These are phyloP conservation scores for Penicillium psychrofluorescens DNA, from an alignment of 495 filamentous ascomycete species.

Conservation along the genomic window DNA sequence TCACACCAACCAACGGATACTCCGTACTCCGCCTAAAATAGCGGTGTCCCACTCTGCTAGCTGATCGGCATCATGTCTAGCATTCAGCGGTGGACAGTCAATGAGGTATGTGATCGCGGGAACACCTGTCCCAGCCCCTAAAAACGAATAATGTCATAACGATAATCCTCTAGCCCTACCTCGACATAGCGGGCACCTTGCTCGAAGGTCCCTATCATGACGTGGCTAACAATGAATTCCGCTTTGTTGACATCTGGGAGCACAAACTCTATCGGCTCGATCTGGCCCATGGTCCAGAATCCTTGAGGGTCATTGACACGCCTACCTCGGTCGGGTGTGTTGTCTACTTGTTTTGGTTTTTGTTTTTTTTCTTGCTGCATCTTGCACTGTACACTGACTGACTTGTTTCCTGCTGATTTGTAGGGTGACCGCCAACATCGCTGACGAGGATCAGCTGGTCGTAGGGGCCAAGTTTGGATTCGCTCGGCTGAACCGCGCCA, in stretches of 20 bases:
- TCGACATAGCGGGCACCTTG: slow-evolving; percentile 63
- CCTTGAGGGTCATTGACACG: slow-evolving; percentile 59
- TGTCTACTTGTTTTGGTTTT: not conserved
- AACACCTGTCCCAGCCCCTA: not conserved
- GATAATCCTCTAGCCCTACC: slow-evolving; percentile 54
- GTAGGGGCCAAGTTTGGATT: slow-evolving; percentile 78
- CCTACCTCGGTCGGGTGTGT: slow-evolving; percentile 55
- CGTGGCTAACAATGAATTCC: slow-evolving; percentile 56
- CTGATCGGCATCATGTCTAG: slow-evolving; percentile 24
- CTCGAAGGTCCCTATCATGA: slow-evolving; percentile 85
- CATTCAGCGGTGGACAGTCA: slow-evolving; percentile 36
- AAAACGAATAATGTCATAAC: not conserved
- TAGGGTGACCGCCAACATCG: slow-evolving; percentile 75
- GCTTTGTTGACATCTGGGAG: slow-evolving; percentile 86
- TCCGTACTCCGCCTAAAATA: slow-evolving; percentile 7
- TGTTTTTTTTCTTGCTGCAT: not conserved
- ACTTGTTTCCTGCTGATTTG: slow-evolving; percentile 5
- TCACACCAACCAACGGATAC: not conserved
- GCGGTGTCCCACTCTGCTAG: slow-evolving; percentile 6
- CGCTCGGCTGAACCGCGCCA: slow-evolving; percentile 63
- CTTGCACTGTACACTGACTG: slow-evolving; percentile 2
- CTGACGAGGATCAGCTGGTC: slow-evolving; percentile 55
- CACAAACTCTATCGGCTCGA: slow-evolving; percentile 68
- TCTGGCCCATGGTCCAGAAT: slow-evolving; percentile 53
- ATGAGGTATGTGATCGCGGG: slow-evolving; percentile 24